Base-by-base conservation (phyloP, 345 rosid genomes). In the Eucalyptus urophylla region DNA sequence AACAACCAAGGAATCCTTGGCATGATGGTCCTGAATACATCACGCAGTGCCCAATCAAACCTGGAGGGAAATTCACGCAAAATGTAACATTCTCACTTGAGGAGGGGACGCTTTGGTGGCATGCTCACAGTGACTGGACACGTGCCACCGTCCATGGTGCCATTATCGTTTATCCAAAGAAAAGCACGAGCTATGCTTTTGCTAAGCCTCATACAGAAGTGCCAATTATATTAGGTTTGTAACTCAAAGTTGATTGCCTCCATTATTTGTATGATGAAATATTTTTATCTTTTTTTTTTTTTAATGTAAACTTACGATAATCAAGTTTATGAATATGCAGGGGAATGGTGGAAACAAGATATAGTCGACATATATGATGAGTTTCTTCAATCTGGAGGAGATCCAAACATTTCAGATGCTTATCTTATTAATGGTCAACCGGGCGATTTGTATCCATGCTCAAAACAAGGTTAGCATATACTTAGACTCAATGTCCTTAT, bases 381-480 rank as follows among this genome's bases (percentile, higher is more conserved):
- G 24, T 60, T 87, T 44, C 24, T 25, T 13, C 31, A 14, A 24
- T 31, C 81, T 27, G 95, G 95, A 80, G 89, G 90, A 6, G 88
- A 87, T 17, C 92, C 92, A 4, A 88, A 90, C 37, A 13, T 60
- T 14, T 93, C 94, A 17, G 93, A 94, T 87, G 93, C 94, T 33
- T 93, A 80, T 40, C 88, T 89, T 15, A 91, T 94, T 10, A 93
- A 94, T 89, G 95, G 94, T 16, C 93, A 93, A 69, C 94, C 94
- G 65, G 95, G 95, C 21, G 94, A 91, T 62, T 29, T 92, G 10
- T 92, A 90, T 54, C 89, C 91, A 13, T 92, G 95, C 90, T 93
- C 94, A 14, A 86, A 89, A 50, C 62, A 31, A 76, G 86, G 86
- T 76, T 37, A 43, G 24, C 29, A 22, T 25, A 44, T 15, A 51